Evolutionary conservation across 805 yeast genomes (phyloP), one percentile per base, ranked within the genome.

Genomic region (Yamadazyma paraphyllophila): DNA sequence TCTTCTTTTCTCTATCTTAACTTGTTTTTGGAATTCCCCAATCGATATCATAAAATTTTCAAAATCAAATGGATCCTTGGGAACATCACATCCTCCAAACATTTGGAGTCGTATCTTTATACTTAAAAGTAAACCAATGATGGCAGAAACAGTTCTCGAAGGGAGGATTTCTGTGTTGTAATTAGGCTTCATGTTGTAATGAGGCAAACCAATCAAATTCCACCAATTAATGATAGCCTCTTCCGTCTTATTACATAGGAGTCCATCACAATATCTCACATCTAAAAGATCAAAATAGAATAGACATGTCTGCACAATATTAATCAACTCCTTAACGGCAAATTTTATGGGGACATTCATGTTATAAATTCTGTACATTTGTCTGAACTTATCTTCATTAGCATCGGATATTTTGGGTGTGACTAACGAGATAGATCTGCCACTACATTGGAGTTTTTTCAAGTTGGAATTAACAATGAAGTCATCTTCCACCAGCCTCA

Each of bases 41-140:
- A 94, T 76, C 6, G 89, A 78, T 2, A 75, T 62, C 64, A 81
- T 76, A 55, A 92, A 85, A 40, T 76, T 76, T 43, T 82, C 85
- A 42, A 81, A 82, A 49, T 87, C 92, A 58, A 86, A 82, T 0
- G 96, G 92, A 59, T 94, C 98, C 57, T 88, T 86, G 13, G 82
- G 94, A 48, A 73, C 85, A 55, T 73, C 87, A 49, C 65, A 59
- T 11, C 67, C 66, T 10, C 67, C 67, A 43, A 60, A 50, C 7
- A 62, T 41, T 36, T 58, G 60, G 9, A 83, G 67, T 40, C 88
- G 81, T 32, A 92, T 58, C 52, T 89, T 78, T 39, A 88, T 77
- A 45, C 89, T 82, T 14, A 86, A 61, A 0, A 88, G 78, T 56
- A 88, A 78, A 38, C 97, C 94, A 7, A 94, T 63, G 1, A 94